Base-by-base conservation (phyloP, 441 rosid species). In the Gossypium lobatum region DNA sequence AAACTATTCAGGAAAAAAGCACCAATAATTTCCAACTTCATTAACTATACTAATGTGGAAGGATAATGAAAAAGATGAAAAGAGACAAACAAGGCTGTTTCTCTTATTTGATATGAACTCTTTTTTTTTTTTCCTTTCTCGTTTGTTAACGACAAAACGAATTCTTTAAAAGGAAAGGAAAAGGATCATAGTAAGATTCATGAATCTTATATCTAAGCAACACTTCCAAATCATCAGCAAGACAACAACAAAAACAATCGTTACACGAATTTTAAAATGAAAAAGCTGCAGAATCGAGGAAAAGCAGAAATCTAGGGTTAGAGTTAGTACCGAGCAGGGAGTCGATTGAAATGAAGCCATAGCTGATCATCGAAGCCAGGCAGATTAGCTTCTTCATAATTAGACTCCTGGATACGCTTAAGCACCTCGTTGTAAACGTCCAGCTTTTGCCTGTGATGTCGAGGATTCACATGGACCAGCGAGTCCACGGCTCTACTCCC, bases 291-390 rank as follows among this genome's bases (percentile, higher is more conserved):
- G 6, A 54, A 68, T 55, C 34, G 8, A 16, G 46, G 17, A 31
- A 61, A 68, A 37, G 10, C 13, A 48, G 46, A 61, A 46, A 57
- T 18, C 65, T 34, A 75, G 68, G 62, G 74, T 54, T 28, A 73
- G 25, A 13, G 20, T 1, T 28, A 42, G 37, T 75, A 93, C 99
- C 97, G 88, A 70, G 97, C 92, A 71, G 99, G 99, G 37, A 95
- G 88, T 60, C 99, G 97, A 82, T 95, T 85, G 86, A 95, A 93
- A 84, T 95, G 99, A 72, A 88, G 89, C 97, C 98, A 95, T 42
- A 95, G 98, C 79, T 89, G 89, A 87, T 95, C 95, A 50, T 90
- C 93, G 21, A 93, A 93, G 60, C 86, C 96, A 70, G 95, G 86
- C 65, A 81, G 76, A 79, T 66, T 71, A 54, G 96, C 95, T 64